A percentile compares a stretch with the other conserved stretches of the same genome.
Evolutionary conservation across 1,139 yeast species (phyloP).

Genomic region (Scheffersomyces insectosa): DNA sequence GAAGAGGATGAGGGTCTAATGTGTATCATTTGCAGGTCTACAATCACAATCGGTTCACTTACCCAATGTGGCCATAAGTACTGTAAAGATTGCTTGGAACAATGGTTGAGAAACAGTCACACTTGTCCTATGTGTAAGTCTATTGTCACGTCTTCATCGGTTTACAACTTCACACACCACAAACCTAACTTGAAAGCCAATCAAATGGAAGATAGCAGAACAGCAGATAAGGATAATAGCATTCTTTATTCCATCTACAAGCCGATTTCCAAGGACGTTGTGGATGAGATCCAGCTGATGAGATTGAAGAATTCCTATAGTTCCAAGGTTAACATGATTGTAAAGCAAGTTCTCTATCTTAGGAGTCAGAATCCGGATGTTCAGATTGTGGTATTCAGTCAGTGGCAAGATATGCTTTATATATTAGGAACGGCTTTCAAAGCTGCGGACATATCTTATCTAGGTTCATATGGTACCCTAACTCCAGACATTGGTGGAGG

Average conservation of each 20-base stretch:
- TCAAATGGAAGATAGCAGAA: constrained; percentile 28
- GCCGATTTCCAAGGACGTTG: constrained; percentile 40
- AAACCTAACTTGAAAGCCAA: constrained; percentile 50
- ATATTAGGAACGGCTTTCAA: constrained; percentile 68
- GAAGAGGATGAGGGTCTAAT: constrained; percentile 37
- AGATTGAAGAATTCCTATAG: constrained; percentile 60
- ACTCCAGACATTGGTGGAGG: constrained; percentile 35
- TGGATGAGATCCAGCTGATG: constrained; percentile 47
- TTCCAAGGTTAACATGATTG: constrained; percentile 80
- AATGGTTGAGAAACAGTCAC: constrained; percentile 61
- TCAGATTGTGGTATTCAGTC: constrained; percentile 85
- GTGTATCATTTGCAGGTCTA: constrained; percentile 77
- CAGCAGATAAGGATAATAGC: constrained; percentile 12
- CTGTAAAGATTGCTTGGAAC: constrained; percentile 72
- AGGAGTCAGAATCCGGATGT: constrained; percentile 58
- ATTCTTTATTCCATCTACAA: constrained; percentile 50
- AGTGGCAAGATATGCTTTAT: constrained; percentile 76
- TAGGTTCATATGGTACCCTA: constrained; percentile 43
- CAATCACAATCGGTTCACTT: constrained; percentile 71
- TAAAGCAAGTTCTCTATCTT: constrained; percentile 68
- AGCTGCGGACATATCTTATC: constrained; percentile 54
- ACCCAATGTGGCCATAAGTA: constrained; percentile 90
- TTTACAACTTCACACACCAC: constrained; percentile 60
- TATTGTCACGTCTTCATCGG: constrained; percentile 39
- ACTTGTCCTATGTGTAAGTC: constrained; percentile 81